Percentiles rank a stretch among this genome's conserved stretches.
phyloP scores from a whole-genome alignment of 1,284 basidiomycete genomes.

The Marasmius sp. region DNA sequence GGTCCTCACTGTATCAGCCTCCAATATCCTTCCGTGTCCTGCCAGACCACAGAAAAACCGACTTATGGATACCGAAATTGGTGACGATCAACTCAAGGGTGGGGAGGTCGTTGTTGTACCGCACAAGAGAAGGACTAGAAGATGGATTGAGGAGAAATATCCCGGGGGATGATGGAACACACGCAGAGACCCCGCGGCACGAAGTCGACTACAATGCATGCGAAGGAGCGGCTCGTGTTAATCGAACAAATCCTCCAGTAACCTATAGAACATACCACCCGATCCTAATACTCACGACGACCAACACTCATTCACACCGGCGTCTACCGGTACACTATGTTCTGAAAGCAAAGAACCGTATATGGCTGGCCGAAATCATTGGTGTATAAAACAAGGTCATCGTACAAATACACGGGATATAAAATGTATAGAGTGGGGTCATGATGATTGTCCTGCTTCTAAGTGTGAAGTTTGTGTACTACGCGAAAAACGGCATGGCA shows the following conservation, averaged over 20 bases:
- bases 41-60: conserved; percentile 54
- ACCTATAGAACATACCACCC: no score
- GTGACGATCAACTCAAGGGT: conserved; percentile 12
- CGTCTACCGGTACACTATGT: no score
- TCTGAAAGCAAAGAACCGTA: not conserved
- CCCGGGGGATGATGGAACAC: conserved; percentile 25
- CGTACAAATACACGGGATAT: conserved; percentile 22
- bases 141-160: conserved; percentile 78
- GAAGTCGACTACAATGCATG: no score
- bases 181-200: no score
- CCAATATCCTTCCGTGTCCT: conserved; percentile 75
- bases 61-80: conserved; percentile 50
- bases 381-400: not conserved
- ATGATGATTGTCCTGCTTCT: no score
- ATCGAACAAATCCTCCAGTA: no score
- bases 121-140: conserved; percentile 46
- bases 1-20: conserved; percentile 78
- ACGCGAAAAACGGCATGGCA: no score
- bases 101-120: conserved; percentile 23
- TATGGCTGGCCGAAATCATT: conserved; percentile 10
- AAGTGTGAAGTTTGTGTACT: no score
- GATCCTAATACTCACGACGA: no score
- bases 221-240: no score
- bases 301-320: no score
- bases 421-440: not conserved